Conservation (phyloP, 108 stramenopile genomes). For the Pseudonitzschia pungens region DNA sequence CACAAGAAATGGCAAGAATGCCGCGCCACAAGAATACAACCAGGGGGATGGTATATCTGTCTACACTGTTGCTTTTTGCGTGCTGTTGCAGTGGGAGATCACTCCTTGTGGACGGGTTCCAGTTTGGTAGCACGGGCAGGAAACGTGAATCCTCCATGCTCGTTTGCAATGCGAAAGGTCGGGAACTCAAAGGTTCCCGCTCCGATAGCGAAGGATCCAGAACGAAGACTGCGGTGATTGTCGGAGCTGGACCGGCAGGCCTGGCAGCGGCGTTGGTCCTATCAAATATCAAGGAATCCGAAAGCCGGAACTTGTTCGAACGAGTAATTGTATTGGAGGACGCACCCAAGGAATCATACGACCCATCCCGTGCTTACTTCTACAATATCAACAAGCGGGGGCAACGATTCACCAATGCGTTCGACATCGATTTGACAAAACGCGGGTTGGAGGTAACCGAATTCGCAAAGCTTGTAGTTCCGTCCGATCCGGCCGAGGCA, state of each 20-base stretch:
- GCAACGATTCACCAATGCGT: slow-evolving; percentile 44
- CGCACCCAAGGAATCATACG: slow-evolving; percentile 32
- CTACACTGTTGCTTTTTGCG: too few relatives aligned
- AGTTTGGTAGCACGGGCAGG: too few relatives aligned
- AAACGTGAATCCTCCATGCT: too few relatives aligned
- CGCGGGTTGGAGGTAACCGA: slow-evolving; percentile 27
- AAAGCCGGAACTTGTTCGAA: background rate
- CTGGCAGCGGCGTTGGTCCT: slow-evolving; percentile 46
- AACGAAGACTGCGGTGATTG: slow-evolving; percentile 31
- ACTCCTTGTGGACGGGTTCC: too few relatives aligned
- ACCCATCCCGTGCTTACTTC: slow-evolving; percentile 52
- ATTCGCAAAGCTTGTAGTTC: slow-evolving; percentile 27
- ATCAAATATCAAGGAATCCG: background rate
- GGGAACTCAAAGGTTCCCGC: background rate
- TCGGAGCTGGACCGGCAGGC: slow-evolving; percentile 55
- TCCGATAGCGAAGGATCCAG: background rate
- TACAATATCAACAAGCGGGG: slow-evolving; percentile 51
- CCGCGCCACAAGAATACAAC: too few relatives aligned
- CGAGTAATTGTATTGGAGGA: slow-evolving; percentile 1
- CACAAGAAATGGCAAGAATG: too few relatives aligned
- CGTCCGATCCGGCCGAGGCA: slow-evolving; percentile 38
- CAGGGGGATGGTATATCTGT: too few relatives aligned
- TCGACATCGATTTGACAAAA: slow-evolving; percentile 36
- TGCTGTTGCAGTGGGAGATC: too few relatives aligned
- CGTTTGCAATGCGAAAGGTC: too few relatives aligned